Percentiles rank a stretch among this genome's conserved stretches.
Conservation (phyloP, 2,329 filamentous ascomycete genomes). For the Anthostomella pinea region DNA sequence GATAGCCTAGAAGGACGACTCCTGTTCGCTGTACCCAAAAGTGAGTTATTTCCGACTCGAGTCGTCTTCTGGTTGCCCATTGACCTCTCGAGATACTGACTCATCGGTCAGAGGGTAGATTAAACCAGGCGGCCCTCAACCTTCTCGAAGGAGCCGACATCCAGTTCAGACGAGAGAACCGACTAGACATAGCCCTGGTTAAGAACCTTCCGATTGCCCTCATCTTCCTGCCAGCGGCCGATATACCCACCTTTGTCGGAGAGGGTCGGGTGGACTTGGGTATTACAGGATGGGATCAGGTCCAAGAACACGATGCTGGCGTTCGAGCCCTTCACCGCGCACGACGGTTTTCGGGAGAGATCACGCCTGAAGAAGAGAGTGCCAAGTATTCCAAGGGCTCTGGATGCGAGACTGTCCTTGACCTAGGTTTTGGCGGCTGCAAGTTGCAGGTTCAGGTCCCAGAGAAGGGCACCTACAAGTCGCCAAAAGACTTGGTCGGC, state of each 20-base stretch:
- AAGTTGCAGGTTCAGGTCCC: slow-evolving; percentile 97
- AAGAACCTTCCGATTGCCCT: slow-evolving; percentile 96
- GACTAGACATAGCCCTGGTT: slow-evolving; percentile 94
- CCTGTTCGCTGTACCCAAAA: slow-evolving; percentile 97
- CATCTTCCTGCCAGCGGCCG: slow-evolving; percentile 92
- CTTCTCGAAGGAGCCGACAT: slow-evolving; percentile 92
- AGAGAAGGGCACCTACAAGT: slow-evolving; percentile 70
- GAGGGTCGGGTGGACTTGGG: slow-evolving; percentile 91
- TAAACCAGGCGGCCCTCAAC: slow-evolving; percentile 84
- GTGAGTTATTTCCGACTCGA: slow-evolving; percentile 50
- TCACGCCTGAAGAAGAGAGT: slow-evolving; percentile 41
- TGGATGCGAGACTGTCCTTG: slow-evolving; percentile 81
- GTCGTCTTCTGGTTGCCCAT: slow-evolving; percentile 2
- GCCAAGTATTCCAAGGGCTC: slow-evolving; percentile 45
- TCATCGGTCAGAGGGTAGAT: slow-evolving; percentile 71
- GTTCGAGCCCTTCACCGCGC: slow-evolving; percentile 49
- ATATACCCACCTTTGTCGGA: slow-evolving; percentile 96
- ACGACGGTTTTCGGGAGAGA: slow-evolving; percentile 46
- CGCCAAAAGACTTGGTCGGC: slow-evolving; percentile 76
- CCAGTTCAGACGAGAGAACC: slow-evolving; percentile 91
- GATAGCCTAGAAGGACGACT: slow-evolving; percentile 84
- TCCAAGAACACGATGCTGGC: slow-evolving; percentile 80
- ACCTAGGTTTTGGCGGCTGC: slow-evolving; percentile 86
- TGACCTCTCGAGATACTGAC: slow-evolving; percentile 18
- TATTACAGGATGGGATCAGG: slow-evolving; percentile 91